These are phyloP conservation scores for Akanthomyces lecanii DNA, from an alignment of 2,329 filamentous ascomycete genomes.

Conservation along the genomic window DNA sequence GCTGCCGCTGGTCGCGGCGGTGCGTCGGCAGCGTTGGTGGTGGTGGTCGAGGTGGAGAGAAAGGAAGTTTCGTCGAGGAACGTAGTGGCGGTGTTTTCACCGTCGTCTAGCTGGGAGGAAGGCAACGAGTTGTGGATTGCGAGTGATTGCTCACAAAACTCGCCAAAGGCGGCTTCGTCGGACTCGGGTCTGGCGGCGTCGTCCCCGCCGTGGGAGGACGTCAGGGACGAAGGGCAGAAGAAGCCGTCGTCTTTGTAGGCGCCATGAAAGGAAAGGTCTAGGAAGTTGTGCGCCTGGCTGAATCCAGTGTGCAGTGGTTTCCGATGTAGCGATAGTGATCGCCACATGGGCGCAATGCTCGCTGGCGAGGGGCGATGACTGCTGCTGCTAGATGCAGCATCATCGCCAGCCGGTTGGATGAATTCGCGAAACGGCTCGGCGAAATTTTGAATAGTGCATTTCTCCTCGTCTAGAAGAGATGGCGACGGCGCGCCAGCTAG, in stretches of 20 bases:
- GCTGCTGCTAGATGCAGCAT: neutral
- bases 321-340: constrained; percentile 47
- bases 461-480: constrained; percentile 46
- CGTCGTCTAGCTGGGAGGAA: constrained; percentile 53
- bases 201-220: neutral
- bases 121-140: constrained; percentile 62
- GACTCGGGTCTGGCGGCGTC: constrained; percentile 25
- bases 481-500: constrained; percentile 55
- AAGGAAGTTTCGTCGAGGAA: constrained; percentile 37
- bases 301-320: constrained; percentile 47
- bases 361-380: constrained; percentile 29
- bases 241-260: constrained; percentile 34
- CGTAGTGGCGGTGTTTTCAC: constrained; percentile 25
- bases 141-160: constrained; percentile 77
- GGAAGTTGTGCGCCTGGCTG: constrained; percentile 44
- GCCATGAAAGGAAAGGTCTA: constrained; percentile 24
- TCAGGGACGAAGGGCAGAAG: constrained; percentile 38
- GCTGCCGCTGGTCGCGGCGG: constrained; percentile 22
- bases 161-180: constrained; percentile 42
- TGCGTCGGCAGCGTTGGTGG: constrained; percentile 18
- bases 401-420: neutral
- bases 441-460: constrained; percentile 32
- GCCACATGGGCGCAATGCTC: constrained; percentile 42
- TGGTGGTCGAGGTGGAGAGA: constrained; percentile 24
- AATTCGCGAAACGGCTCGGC: neutral